Conservation (phyloP, 2,329 filamentous ascomycete species). For the Penicillium brasilianum region DNA sequence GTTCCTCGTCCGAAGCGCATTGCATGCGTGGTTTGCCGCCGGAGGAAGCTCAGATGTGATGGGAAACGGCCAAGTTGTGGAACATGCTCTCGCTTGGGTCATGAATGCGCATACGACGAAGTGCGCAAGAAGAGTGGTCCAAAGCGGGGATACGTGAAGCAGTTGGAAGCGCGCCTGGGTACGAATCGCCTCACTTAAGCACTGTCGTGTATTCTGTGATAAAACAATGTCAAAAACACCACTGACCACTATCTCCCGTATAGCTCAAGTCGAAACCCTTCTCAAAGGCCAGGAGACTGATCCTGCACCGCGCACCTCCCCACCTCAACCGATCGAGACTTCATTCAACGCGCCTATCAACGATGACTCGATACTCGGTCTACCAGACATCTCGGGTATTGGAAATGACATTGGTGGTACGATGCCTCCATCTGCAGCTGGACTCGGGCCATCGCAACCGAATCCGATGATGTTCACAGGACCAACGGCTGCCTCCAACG, state of each 20-base stretch:
- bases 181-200: conserved; percentile 45
- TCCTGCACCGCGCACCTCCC: conserved; percentile 37
- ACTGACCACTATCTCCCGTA: conserved; percentile 22
- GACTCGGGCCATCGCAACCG: conserved; percentile 26
- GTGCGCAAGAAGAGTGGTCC: conserved; percentile 92
- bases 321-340: conserved; percentile 31
- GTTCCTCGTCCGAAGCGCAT: conserved; percentile 87
- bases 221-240: conserved; percentile 6
- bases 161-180: conserved; percentile 90
- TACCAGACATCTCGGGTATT: conserved; percentile 34
- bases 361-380: conserved; percentile 29
- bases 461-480: conserved; percentile 28
- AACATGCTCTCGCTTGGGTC: conserved; percentile 83
- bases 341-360: conserved; percentile 41
- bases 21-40: conserved; percentile 91
- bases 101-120: conserved; percentile 89
- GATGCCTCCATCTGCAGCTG: conserved; percentile 35
- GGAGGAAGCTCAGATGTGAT: conserved; percentile 90
- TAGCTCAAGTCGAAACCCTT: conserved; percentile 91
- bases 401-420: conserved; percentile 27
- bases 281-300: conserved; percentile 75
- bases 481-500: conserved; percentile 33
- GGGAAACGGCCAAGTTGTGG: conserved; percentile 82
- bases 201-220: conserved; percentile 3
- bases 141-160: conserved; percentile 93